Evolutionary conservation across 345 rosid species (phyloP).

Genomic region (Odontarrhena argentea): DNA sequence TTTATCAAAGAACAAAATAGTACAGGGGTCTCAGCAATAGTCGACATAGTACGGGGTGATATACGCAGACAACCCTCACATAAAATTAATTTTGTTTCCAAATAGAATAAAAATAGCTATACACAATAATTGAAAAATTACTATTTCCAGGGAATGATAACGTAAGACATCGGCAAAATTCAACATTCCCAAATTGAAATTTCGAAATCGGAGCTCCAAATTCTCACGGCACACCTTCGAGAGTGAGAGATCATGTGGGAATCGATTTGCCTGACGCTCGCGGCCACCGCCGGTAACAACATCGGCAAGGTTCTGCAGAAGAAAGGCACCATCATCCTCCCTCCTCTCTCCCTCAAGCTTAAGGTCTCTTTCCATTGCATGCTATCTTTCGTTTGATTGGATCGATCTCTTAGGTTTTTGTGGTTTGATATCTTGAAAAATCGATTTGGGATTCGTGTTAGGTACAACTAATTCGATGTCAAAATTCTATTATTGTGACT

Average conservation of each 20-base stretch:
- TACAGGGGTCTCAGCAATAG: too few relatives aligned
- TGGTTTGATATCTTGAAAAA: not conserved
- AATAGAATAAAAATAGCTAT: not conserved
- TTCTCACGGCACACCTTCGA: too few relatives aligned
- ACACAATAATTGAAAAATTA: not conserved
- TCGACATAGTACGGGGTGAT: too few relatives aligned
- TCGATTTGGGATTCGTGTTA: slow-evolving; percentile 12
- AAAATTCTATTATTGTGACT: not conserved
- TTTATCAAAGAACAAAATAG: too few relatives aligned
- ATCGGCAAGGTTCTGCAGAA: slow-evolving; percentile 96
- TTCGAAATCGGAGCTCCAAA: slow-evolving; percentile 1
- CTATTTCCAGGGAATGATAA: slow-evolving; percentile 10
- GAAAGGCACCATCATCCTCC: slow-evolving; percentile 92
- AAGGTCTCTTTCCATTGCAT: slow-evolving; percentile 54
- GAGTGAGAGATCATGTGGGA: slow-evolving; percentile 69
- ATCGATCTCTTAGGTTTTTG: slow-evolving; percentile 23
- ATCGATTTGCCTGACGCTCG: slow-evolving; percentile 77
- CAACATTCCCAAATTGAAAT: not conserved
- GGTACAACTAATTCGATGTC: slow-evolving; percentile 1
- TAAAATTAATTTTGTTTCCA: not conserved
- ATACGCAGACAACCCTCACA: not conserved
- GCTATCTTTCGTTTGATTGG: not conserved
- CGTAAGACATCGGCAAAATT: slow-evolving; percentile 27
- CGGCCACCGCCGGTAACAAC: slow-evolving; percentile 96
- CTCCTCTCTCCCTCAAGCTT: slow-evolving; percentile 96